phyloP scores from a whole-genome alignment of 176 grass and related monocot species.

The Carex kokanica region DNA sequence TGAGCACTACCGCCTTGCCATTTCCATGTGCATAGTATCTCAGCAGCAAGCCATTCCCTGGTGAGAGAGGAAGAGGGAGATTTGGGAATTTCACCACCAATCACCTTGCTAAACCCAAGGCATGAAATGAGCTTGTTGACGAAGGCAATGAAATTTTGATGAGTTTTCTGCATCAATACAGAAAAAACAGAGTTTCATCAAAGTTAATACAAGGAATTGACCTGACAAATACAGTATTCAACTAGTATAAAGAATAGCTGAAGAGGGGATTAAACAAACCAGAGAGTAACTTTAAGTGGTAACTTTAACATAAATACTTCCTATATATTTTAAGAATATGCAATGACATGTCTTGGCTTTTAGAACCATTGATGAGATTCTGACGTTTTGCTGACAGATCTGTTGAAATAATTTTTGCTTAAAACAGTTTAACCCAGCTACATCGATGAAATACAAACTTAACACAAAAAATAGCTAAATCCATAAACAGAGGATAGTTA shows the following conservation, averaged over 20 bases:
- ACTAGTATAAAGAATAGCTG: not conserved
- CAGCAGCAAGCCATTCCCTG: constrained; percentile 80
- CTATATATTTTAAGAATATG: not conserved
- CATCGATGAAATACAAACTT: not conserved
- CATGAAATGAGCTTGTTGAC: constrained; percentile 63
- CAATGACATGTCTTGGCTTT: not conserved
- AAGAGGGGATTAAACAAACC: not conserved
- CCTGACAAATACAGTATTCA: not conserved
- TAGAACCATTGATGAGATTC: not conserved
- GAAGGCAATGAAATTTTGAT: constrained; percentile 65
- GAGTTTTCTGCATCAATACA: constrained; percentile 47
- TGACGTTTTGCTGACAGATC: not conserved
- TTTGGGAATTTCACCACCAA: constrained; percentile 57
- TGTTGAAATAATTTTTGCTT: not conserved
- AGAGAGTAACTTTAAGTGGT: not conserved
- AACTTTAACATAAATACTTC: not conserved
- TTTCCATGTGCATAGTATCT: constrained; percentile 79
- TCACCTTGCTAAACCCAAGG: constrained; percentile 67
- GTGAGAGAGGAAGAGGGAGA: constrained; percentile 32
- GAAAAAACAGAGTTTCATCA: not conserved
- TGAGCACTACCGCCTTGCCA: constrained; percentile 53
- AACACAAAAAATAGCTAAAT: constrained; percentile 9
- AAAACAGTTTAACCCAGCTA: not conserved
- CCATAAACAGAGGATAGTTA: not conserved
- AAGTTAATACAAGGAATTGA: not conserved